Percentiles rank a stretch among this genome's conserved stretches.
Conservation (phyloP, 148 eudicot species). For the Cornus florida region DNA sequence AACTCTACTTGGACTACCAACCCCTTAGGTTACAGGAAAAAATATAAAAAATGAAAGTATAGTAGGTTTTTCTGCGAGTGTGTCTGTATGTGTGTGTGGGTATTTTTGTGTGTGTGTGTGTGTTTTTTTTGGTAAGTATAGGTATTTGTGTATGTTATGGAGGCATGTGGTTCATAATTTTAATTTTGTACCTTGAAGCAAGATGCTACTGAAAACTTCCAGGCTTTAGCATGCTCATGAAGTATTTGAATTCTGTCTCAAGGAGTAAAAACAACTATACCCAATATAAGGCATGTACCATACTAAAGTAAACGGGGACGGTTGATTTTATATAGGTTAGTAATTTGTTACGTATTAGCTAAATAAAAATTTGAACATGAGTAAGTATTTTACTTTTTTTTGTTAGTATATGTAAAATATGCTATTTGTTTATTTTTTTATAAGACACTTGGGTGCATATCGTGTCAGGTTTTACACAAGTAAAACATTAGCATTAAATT, state of each 20-base stretch:
- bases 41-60: too few relatives aligned
- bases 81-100: too few relatives aligned
- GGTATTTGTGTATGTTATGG: neutral
- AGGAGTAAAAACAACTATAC: neutral
- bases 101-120: too few relatives aligned
- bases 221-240: neutral
- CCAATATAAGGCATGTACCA: neutral
- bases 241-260: neutral
- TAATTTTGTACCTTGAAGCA: neutral
- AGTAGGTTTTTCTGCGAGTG: too few relatives aligned
- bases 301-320: neutral
- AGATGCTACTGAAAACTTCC: neutral
- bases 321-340: neutral
- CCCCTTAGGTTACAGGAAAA: too few relatives aligned
- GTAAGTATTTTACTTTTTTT: too few relatives aligned
- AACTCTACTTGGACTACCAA: neutral
- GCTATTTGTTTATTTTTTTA: too few relatives aligned
- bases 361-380: neutral
- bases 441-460: neutral
- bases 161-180: neutral
- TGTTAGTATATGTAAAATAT: too few relatives aligned
- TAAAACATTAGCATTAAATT: neutral
- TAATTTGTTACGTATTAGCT: too few relatives aligned
- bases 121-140: too few relatives aligned
- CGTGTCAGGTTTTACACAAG: neutral